Base-by-base conservation (phyloP, 83 land plant species). In the Picea abies region DNA sequence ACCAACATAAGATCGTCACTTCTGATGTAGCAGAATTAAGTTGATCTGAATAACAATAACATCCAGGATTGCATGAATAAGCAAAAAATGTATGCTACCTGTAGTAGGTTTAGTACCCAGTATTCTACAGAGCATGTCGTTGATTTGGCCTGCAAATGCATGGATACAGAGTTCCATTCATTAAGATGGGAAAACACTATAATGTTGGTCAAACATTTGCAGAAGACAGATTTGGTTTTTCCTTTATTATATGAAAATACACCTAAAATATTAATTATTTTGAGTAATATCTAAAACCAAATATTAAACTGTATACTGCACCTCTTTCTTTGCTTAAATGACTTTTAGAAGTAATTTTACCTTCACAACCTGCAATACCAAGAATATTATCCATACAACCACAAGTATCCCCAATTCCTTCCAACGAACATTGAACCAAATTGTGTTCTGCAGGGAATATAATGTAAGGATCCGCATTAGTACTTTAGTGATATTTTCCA, bases 311-410 rank as follows among this genome's bases (percentile, higher is more conserved):
- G 22, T 73, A 72, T 41, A 6, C 25, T 39, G 10, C 52, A 73
- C 22, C 52, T 41, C 56, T 44, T 11, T 47, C 22, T 37, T 70
- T 70, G 3, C 58, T 8, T 41, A 41, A 52, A 56, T 56, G 14
- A 56, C 58, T 56, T 44, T 56, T 56, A 56, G 15, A 56, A 56
- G 58, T 56, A 56, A 56, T 14, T 11, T 56, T 71, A 89, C 92
- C 92, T 90, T 87, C 2, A 83, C 4, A 58, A 90, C 84, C 73
- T 93, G 91, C 80, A 93, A 80, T 23, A 76, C 88, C 69, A 90
- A 84, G 63, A 89, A 90, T 35, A 89, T 80, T 35, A 93, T 68
- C 93, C 95, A 91, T 41, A 93, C 93, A 67, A 83, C 78, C 20
- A 83, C 32, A 20, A 89, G 85, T 47, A 91, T 86, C 52, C 85